A percentile compares a stretch with the other conserved stretches of the same genome.
Conservation (phyloP, 2,329 filamentous ascomycete genomes). For the Thielaviopsis punctulata region DNA sequence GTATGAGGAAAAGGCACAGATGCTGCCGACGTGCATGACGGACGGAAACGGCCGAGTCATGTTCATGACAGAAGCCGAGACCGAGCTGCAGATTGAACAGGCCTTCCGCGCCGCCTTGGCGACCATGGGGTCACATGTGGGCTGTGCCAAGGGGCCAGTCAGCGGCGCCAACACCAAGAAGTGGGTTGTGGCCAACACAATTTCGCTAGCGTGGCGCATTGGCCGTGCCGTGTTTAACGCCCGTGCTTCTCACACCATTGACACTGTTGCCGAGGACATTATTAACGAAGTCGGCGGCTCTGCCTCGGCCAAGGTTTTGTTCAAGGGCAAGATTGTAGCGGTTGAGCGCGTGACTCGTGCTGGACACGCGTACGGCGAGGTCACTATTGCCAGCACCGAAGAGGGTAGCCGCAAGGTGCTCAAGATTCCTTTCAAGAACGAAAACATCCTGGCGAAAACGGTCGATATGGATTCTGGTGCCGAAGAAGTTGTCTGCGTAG, state of each 20-base stretch:
- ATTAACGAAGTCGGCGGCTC: conserved; percentile 39
- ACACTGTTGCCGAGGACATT: conserved; percentile 38
- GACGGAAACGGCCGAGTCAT: conserved; percentile 36
- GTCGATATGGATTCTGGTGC: conserved; percentile 11
- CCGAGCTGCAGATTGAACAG: conserved; percentile 30
- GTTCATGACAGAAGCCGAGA: conserved; percentile 29
- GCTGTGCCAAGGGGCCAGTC: conserved; percentile 30
- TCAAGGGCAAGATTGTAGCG: conserved; percentile 44
- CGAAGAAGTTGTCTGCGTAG: conserved; percentile 29
- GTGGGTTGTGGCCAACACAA: conserved; percentile 34
- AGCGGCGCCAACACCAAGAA: conserved; percentile 30
- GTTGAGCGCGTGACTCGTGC: conserved; percentile 38
- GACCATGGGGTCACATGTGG: conserved; percentile 37
- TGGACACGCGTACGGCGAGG: conserved; percentile 43
- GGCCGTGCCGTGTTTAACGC: conserved; percentile 25
- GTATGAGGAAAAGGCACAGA: conserved; percentile 29
- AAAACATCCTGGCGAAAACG: conserved; percentile 46
- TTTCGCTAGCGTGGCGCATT: conserved; percentile 40
- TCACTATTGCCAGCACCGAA: conserved; percentile 24
- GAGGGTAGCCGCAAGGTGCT: conserved; percentile 30
- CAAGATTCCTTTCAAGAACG: conserved; percentile 57
- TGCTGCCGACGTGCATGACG: conserved; percentile 30
- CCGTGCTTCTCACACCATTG: conserved; percentile 22
- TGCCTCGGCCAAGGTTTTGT: conserved; percentile 37
- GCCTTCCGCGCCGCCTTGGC: conserved; percentile 33